A percentile compares a stretch with the other conserved stretches of the same genome.
phyloP scores from a whole-genome alignment of 768 basidiomycete genomes.

The Polyporus arcularius region DNA sequence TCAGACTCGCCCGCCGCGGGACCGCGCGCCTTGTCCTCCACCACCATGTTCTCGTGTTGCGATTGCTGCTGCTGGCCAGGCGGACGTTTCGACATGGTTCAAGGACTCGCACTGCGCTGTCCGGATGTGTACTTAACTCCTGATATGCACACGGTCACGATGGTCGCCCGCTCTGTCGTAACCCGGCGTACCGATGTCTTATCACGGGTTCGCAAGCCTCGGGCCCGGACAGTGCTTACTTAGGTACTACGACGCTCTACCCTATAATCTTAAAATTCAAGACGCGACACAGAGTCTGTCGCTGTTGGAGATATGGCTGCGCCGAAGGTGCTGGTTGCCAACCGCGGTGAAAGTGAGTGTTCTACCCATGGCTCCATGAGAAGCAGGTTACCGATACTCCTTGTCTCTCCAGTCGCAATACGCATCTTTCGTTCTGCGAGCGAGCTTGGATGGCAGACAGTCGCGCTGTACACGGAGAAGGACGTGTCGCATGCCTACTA shows the following conservation, averaged over 20 bases:
- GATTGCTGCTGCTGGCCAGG: background rate
- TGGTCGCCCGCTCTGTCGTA: background rate
- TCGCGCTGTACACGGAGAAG: constrained; percentile 32
- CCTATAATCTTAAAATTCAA: background rate
- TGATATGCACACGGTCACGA: constrained; percentile 4
- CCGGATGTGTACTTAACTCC: background rate
- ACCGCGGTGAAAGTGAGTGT: constrained; percentile 39
- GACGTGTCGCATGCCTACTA: constrained; percentile 28
- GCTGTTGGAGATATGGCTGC: constrained; percentile 3
- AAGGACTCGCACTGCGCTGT: background rate
- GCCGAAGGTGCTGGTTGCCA: constrained; percentile 31
- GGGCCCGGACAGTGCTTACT: background rate
- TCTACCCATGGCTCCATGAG: background rate
- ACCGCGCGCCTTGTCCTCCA: background rate
- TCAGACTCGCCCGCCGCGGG: background rate
- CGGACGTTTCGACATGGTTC: background rate
- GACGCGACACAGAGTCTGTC: background rate
- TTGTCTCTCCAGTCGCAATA: constrained; percentile 26
- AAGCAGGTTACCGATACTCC: background rate
- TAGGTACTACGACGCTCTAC: no score
- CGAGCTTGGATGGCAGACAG: constrained; percentile 29
- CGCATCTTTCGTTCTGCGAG: constrained; percentile 32
- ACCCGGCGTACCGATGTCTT: background rate
- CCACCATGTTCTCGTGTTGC: background rate
- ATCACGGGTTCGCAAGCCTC: constrained; percentile 1